These are phyloP conservation scores for Penicillium sp. DNA, from an alignment of 2,329 filamentous ascomycete genomes.

Conservation along the genomic window DNA sequence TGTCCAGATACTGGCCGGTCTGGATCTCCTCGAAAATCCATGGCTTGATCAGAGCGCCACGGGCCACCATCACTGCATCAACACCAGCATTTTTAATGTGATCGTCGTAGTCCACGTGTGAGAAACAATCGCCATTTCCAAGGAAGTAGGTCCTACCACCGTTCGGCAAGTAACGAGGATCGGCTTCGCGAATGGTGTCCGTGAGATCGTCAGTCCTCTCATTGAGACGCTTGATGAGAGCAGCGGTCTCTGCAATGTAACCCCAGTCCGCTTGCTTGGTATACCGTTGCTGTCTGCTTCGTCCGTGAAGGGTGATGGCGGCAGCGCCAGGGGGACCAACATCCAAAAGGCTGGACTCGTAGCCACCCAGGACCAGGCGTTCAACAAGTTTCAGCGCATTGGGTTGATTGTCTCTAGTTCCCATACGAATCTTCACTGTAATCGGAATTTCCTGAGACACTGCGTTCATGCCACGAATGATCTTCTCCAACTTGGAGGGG, in stretches of 20 bases:
- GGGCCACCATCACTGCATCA: slow-evolving; percentile 95
- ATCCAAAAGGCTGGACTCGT: slow-evolving; percentile 67
- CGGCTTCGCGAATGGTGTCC: slow-evolving; percentile 79
- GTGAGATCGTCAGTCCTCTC: slow-evolving; percentile 65
- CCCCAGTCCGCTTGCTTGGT: slow-evolving; percentile 89
- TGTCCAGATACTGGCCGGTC: slow-evolving; percentile 90
- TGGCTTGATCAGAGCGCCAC: slow-evolving; percentile 93
- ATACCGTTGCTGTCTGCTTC: slow-evolving; percentile 92
- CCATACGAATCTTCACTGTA: slow-evolving; percentile 92
- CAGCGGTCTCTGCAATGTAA: slow-evolving; percentile 89
- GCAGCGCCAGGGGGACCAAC: slow-evolving; percentile 82
- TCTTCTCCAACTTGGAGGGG: slow-evolving; percentile 86
- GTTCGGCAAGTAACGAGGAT: slow-evolving; percentile 72
- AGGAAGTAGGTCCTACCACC: slow-evolving; percentile 82
- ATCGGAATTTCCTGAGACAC: slow-evolving; percentile 90
- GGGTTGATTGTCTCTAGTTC: slow-evolving; percentile 76
- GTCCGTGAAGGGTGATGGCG: slow-evolving; percentile 92
- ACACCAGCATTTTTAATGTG: slow-evolving; percentile 78
- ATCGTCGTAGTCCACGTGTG: slow-evolving; percentile 81
- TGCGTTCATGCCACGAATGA: slow-evolving; percentile 92
- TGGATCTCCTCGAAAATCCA: slow-evolving; percentile 99
- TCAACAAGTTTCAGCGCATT: slow-evolving; percentile 81
- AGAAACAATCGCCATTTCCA: slow-evolving; percentile 96
- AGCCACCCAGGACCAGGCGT: slow-evolving; percentile 77
- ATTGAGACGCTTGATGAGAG: slow-evolving; percentile 80